These are phyloP conservation scores for Coffea eugenioides DNA, from an alignment of 257 asterid species.

Conservation along the genomic window DNA sequence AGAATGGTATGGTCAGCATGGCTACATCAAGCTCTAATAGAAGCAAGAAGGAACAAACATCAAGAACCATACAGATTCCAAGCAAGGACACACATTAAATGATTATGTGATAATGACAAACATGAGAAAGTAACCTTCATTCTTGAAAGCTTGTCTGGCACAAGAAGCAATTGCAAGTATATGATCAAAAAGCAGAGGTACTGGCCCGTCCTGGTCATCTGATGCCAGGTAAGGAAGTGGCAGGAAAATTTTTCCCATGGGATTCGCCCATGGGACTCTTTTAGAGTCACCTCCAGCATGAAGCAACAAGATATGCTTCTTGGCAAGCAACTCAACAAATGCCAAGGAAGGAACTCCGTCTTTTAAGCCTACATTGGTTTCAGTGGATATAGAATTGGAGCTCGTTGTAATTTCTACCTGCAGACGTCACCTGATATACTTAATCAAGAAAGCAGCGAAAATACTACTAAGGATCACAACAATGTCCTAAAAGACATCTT, in stretches of 20 bases:
- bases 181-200: slow-evolving; percentile 93
- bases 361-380: slow-evolving; percentile 28
- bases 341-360: slow-evolving; percentile 36
- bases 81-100: slow-evolving; percentile 26
- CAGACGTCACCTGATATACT: slow-evolving; percentile 27
- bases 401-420: slow-evolving; percentile 47
- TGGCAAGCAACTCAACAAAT: slow-evolving; percentile 61
- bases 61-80: slow-evolving; percentile 11
- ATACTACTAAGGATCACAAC: neutral
- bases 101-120: slow-evolving; percentile 30
- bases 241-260: slow-evolving; percentile 96
- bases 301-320: slow-evolving; percentile 73
- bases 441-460: slow-evolving; percentile 9
- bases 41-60: slow-evolving; percentile 28
- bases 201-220: slow-evolving; percentile 91
- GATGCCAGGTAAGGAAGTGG: slow-evolving; percentile 94
- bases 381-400: slow-evolving; percentile 31
- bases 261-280: slow-evolving; percentile 99
- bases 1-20: slow-evolving; percentile 16
- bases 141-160: slow-evolving; percentile 83
- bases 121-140: slow-evolving; percentile 57
- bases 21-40: slow-evolving; percentile 8
- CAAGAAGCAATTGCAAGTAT: slow-evolving; percentile 93
- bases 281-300: slow-evolving; percentile 99
- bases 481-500: slow-evolving; percentile 2